Percentiles rank a stretch among this genome's conserved stretches.
Evolutionary conservation across 352 stramenopile species (phyloP).

Genomic region (Pythium angustatum): DNA sequence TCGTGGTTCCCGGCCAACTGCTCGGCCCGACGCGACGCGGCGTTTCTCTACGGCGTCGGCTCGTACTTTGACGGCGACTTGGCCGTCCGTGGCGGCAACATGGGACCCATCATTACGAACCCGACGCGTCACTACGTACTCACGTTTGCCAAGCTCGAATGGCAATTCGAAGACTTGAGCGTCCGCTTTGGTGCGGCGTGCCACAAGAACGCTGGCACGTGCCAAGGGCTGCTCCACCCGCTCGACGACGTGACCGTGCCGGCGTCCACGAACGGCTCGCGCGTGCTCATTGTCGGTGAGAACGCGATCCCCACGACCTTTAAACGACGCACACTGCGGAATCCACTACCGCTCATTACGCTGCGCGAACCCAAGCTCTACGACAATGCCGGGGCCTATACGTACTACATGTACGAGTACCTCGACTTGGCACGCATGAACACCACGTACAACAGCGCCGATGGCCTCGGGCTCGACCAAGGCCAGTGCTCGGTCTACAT

Average conservation of each 20-base stretch:
- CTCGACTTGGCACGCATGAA: slow-evolving; percentile 16
- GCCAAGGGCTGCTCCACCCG: slow-evolving; percentile 39
- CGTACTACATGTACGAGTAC: slow-evolving; percentile 21
- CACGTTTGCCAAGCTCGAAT: slow-evolving; percentile 41
- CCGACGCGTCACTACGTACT: slow-evolving; percentile 41
- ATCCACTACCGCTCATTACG: slow-evolving; percentile 5
- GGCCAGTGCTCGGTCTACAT: slow-evolving; percentile 39
- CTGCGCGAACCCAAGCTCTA: slow-evolving; percentile 8
- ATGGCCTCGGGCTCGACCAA: slow-evolving; percentile 25
- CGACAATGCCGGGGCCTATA: background rate
- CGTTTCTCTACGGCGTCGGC: slow-evolving; percentile 43
- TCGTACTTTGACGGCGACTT: slow-evolving; percentile 43
- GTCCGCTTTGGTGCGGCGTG: slow-evolving; percentile 38
- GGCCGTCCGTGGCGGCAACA: slow-evolving; percentile 8
- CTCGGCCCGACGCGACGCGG: slow-evolving; percentile 24
- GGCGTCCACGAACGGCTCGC: background rate
- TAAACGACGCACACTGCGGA: slow-evolving; percentile 1
- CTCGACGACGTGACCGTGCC: slow-evolving; percentile 36
- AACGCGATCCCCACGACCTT: background rate
- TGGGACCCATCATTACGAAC: slow-evolving; percentile 31
- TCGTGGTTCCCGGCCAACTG: slow-evolving; percentile 40
- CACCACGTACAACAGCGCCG: slow-evolving; percentile 20
- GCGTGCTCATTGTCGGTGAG: slow-evolving; percentile 3
- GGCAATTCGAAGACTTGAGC: slow-evolving; percentile 35
- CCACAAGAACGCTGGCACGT: slow-evolving; percentile 22